Evolutionary conservation across 257 asterid species (phyloP), one percentile per base, ranked within the genome.

Genomic region (Forsythia viridissima): DNA sequence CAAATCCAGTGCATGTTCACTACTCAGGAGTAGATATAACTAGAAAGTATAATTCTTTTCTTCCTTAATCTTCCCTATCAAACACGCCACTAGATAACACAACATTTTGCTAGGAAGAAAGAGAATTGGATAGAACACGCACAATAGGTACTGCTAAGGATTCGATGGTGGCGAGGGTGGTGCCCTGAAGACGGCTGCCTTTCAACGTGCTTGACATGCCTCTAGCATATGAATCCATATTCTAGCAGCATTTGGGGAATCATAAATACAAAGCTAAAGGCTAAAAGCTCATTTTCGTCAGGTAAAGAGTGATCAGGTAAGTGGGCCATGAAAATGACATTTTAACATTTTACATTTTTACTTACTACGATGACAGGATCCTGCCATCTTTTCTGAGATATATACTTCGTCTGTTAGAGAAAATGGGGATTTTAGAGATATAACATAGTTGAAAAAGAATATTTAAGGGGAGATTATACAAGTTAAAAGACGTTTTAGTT

Each of bases 291-390:
- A 69, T 82, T 82, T 79, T 80, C 68, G 66, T 30, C n/a, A 4
- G 70, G 70, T 63, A 63, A 24, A 57, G 57, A 75, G 78, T 40
- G 71, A 74, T 66, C 12, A 30, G 40, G 2, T 11, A 30, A 24
- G 70, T 63, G 70, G 38, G 40, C 39, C 10, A 5, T 34, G 40
- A 24, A 11, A 63, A 11, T 63, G 40, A 30, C 70, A 21, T 30
- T 63, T 21, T 4, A 63, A 24, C 70, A 24, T 39, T 48, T 4
- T 48, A 48, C 59, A 30, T 30, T 30, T 20, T 38, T 42, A 41
- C 77, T 44, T 57, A 42, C 70, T 30, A 42, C 77, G 72, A 51
- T 63, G 82, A 86, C 71, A 61, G 48, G 80, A 70, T 77, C 77
- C 38, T 55, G 76, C 75, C 79, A 74, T 74, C 78, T 80, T 76